Base-by-base conservation (phyloP, 2,329 filamentous ascomycete genomes). In the Alternaria conjuncta region DNA sequence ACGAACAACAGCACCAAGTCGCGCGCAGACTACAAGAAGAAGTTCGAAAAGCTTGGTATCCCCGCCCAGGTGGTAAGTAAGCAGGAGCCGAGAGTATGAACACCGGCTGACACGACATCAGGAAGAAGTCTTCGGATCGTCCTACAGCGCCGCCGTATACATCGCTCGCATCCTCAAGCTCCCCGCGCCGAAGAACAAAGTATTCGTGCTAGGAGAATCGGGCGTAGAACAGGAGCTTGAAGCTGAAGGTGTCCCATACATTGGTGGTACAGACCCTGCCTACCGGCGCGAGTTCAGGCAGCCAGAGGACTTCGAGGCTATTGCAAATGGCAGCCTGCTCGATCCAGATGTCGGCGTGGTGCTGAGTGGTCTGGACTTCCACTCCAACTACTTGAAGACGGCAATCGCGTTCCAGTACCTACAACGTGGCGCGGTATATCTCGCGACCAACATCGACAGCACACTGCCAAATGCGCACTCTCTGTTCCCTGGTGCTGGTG, bases 1-100 rank as follows among this genome's bases (percentile, higher is more conserved):
- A 99, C 96, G 44, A 99, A 99, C 84, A 99, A 99, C 84, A 97
- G 94, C 76, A 98, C 96, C 61, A 99, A 99, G 80, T 97, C 95
- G 11, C 91, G 96, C 60, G 85, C 87, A 54, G 94, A 97, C 79
- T 99, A 99, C 82, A 90, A 92, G 79, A 93, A 95, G 84, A 99
- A 98, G 78, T 90, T 99, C 64, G 88, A 91, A 50, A 84, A 84
- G 57, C 86, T 97, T 78, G 92, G 91, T 50, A 97, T 99, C 73
- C 90, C 91, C 1, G 90, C 89, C 71, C 85, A 88, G 62, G 88
- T 91, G 66, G 87, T 88, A 76, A 28, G 81, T 77, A 20, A 21
- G 4, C n/a, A 50, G 15, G 4, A 21, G n/a, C 8, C 10, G 21
- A 9, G 1, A 1, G 10, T 3, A 18, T 55, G 11, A 6, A 4